Conservation (phyloP, 2,329 filamentous ascomycete genomes). For the Fusarium proliferatum region DNA sequence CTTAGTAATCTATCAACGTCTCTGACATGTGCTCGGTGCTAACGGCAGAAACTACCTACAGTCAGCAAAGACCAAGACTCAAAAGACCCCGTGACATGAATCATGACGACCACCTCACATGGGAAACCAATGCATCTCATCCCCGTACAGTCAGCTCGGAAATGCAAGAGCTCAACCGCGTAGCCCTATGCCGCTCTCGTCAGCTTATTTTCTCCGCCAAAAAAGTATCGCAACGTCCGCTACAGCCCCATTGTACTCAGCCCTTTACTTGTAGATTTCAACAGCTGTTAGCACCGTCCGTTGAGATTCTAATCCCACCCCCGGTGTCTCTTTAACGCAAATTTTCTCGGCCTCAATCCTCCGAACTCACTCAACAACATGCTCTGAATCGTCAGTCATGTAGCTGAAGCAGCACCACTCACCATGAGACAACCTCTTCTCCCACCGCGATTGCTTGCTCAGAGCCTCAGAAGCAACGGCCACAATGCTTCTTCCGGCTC, state of each 20-base stretch:
- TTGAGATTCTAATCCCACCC: constrained; percentile 25
- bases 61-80: constrained; percentile 7
- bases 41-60: background rate
- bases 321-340: constrained; percentile 37
- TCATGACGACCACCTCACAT: constrained; percentile 14
- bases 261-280: background rate
- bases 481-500: constrained; percentile 15
- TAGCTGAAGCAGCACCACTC: constrained; percentile 19
- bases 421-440: constrained; percentile 38
- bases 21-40: constrained; percentile 35
- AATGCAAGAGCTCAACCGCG: background rate
- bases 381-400: constrained; percentile 25
- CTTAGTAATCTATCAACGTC: background rate
- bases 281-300: background rate
- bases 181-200: background rate
- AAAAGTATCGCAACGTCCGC: background rate
- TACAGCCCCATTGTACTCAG: background rate
- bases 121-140: background rate
- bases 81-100: constrained; percentile 29
- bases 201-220: background rate
- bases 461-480: constrained; percentile 9
- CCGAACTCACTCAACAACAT: constrained; percentile 18
- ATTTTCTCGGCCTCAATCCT: constrained; percentile 36
- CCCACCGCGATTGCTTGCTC: constrained; percentile 12
- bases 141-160: constrained; percentile 2